A percentile compares a stretch with the other conserved stretches of the same genome.
These are phyloP conservation scores for Jatropha curcas DNA, from an alignment of 345 rosid genomes.

Conservation along the genomic window DNA sequence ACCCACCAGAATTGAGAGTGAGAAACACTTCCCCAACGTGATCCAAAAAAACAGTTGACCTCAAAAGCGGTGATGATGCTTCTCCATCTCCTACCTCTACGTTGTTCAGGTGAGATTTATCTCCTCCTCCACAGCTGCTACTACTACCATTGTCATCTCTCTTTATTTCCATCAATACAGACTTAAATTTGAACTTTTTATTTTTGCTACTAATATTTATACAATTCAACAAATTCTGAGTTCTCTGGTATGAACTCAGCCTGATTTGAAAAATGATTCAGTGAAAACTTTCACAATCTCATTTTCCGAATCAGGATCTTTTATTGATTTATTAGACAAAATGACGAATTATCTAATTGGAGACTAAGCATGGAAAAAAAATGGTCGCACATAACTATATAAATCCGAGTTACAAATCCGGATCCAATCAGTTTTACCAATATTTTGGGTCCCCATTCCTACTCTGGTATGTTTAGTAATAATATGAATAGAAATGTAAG, in stretches of 20 bases:
- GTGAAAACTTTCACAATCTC: background rate
- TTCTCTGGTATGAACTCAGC: background rate
- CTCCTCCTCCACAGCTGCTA: slow-evolving; percentile 2
- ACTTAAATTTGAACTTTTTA: background rate
- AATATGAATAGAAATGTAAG: too few relatives aligned
- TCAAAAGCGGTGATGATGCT: slow-evolving; percentile 21
- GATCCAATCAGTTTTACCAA: background rate
- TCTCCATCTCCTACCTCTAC: background rate
- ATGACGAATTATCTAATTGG: background rate
- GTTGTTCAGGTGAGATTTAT: slow-evolving; percentile 20
- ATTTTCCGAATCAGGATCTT: background rate
- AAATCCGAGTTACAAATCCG: background rate
- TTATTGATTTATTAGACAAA: background rate
- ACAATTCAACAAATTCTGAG: background rate
- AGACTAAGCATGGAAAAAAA: background rate
- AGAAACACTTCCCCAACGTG: slow-evolving; percentile 68
- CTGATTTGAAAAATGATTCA: background rate
- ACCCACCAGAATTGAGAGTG: slow-evolving; percentile 53
- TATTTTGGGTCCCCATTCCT: too few relatives aligned
- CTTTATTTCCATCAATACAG: slow-evolving; percentile 7
- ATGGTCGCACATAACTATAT: too few relatives aligned
- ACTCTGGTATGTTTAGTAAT: too few relatives aligned
- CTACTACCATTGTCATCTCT: slow-evolving; percentile 5
- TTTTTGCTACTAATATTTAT: background rate
- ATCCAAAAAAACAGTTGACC: slow-evolving; percentile 54